phyloP scores from a whole-genome alignment of 2,329 filamentous ascomycete species.

The Pyrenophora teres region DNA sequence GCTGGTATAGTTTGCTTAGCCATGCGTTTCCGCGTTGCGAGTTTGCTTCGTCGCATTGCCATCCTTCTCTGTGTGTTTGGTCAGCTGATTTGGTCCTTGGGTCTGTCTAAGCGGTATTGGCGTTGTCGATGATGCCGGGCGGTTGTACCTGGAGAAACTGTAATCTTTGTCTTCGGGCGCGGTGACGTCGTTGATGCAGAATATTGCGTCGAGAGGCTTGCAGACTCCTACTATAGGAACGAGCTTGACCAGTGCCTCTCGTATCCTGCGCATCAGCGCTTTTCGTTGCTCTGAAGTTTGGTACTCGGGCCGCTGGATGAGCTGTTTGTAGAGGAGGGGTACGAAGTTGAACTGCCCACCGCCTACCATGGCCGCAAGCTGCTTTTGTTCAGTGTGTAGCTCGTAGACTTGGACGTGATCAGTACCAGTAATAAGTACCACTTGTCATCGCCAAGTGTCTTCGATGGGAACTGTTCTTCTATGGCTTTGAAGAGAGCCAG shows the following conservation, averaged over 20 bases:
- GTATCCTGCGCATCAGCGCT: conserved; percentile 56
- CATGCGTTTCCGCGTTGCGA: conserved; percentile 59
- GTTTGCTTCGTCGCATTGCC: conserved; percentile 63
- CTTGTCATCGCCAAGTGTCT: conserved; percentile 50
- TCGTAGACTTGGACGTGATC: neutral
- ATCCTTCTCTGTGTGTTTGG: conserved; percentile 51
- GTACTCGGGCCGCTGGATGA: conserved; percentile 57
- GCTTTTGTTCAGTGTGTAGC: neutral
- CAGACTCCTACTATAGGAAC: conserved; percentile 63
- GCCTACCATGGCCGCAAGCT: conserved; percentile 54
- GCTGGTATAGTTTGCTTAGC: conserved; percentile 62
- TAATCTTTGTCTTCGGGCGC: conserved; percentile 63
- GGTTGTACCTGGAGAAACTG: conserved; percentile 52
- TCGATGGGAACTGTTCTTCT: conserved; percentile 52
- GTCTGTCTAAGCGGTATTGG: too few species aligned
- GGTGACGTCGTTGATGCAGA: conserved; percentile 60
- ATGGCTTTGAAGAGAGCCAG: conserved; percentile 49
- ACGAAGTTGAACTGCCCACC: conserved; percentile 58
- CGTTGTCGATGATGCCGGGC: neutral
- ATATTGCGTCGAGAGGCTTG: conserved; percentile 65
- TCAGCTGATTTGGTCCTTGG: neutral
- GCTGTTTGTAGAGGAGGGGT: conserved; percentile 60
- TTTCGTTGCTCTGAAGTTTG: conserved; percentile 52
- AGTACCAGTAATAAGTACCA: conserved; percentile 54
- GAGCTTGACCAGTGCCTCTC: conserved; percentile 65